Evolutionary conservation across 73 alveolate genomes (phyloP), one percentile per base, ranked within the genome.

Genomic region (Tetrahymena thermophila): DNA sequence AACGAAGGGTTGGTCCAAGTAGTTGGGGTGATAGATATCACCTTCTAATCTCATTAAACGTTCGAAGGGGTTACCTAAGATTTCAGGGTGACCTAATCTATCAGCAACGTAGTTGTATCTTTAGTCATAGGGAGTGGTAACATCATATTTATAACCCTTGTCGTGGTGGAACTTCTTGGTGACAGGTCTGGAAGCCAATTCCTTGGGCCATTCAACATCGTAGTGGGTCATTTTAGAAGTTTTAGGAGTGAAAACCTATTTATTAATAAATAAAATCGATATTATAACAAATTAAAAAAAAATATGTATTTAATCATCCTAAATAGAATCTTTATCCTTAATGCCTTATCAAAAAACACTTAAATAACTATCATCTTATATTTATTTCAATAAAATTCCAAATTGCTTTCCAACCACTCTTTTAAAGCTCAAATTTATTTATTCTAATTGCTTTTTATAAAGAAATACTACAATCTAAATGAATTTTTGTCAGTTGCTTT

Each of bases 61-160:
- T 95, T 98, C 98, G 42, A 96, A 56, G 85, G 99, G 99, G 85
- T 96, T 97, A 23, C 96, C 98, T 94, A 97, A 57, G 93, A 98
- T 94, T 84, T 95, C 97, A 35, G 99, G 99, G 97, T 97, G 98
- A 40, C 99, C 99, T 15, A 96, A 94, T 96, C 99, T 97, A 94
- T 97, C 97, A 23, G 99, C 99, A 35, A 98, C 98, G 96, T 98
- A 98, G 19, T 98, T 98, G 98, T 97, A 98, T 95, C 98, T 98
- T 96, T 97, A 96, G 84, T 98, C 98, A 34, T 97, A 98, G 9
- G 98, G 98, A 97, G 98, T 97, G 85, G 94, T 98, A 28, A 98
- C 98, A 93, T 98, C 99, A 94, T 96, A 96, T 94, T 98, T 96
- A 35, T 97, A 84, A 42, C 98, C 97, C 56, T 96, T 96, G 93